Evolutionary conservation across 108 stramenopile species (phyloP).

Genomic region (Pseudonitzschia multistriata): DNA sequence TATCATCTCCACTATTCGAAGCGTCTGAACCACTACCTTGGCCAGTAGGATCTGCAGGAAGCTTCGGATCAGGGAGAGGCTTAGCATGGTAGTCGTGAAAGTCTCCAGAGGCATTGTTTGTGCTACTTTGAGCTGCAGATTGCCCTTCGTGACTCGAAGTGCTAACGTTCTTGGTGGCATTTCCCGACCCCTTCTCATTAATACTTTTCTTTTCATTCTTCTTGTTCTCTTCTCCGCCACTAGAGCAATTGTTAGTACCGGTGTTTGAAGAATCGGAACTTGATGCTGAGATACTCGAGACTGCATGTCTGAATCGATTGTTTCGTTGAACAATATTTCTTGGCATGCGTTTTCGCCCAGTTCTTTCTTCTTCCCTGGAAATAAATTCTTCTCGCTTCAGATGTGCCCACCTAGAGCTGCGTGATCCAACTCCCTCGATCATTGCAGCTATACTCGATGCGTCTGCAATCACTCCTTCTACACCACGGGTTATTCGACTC

Average conservation of each 20-base stretch:
- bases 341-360: slow-evolving; percentile 53
- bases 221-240: slow-evolving; percentile 52
- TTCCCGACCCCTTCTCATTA: slow-evolving; percentile 13
- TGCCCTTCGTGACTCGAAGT: slow-evolving; percentile 47
- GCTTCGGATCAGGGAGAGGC: slow-evolving; percentile 65
- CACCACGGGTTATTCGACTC: slow-evolving; percentile 77
- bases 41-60: slow-evolving; percentile 41
- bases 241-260: slow-evolving; percentile 25
- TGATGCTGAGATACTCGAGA: slow-evolving; percentile 71
- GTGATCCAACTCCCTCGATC: slow-evolving; percentile 78
- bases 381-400: slow-evolving; percentile 76
- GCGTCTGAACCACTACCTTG: slow-evolving; percentile 48
- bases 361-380: slow-evolving; percentile 30
- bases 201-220: slow-evolving; percentile 17
- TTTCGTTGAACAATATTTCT: slow-evolving; percentile 48
- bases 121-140: slow-evolving; percentile 14
- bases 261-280: slow-evolving; percentile 63
- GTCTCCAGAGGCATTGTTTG: slow-evolving; percentile 39
- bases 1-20: slow-evolving; percentile 39
- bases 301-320: slow-evolving; percentile 59
- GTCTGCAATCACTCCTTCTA: slow-evolving; percentile 78
- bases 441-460: slow-evolving; percentile 82
- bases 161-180: slow-evolving; percentile 53
- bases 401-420: slow-evolving; percentile 73
- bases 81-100: slow-evolving; percentile 83